Conservation (phyloP, 2,329 filamentous ascomycete species). For the Coniochaeta ligniaria region DNA sequence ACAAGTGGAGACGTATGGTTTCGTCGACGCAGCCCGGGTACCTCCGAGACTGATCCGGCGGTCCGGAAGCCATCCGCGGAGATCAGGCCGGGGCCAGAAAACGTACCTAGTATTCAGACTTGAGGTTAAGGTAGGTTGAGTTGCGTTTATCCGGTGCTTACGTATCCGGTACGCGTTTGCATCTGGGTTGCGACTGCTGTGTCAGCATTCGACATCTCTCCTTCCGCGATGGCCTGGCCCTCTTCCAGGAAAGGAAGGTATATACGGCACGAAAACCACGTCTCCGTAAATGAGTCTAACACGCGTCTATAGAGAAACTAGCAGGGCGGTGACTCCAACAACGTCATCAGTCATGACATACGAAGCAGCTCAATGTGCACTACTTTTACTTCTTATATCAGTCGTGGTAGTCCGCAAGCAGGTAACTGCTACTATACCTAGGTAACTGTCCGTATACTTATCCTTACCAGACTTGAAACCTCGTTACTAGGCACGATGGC, state of each 20-base stretch:
- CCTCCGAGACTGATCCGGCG: neutral
- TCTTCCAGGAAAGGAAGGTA: neutral
- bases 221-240: neutral
- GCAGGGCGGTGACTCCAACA: neutral
- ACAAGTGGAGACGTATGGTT: neutral
- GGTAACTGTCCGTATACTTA: neutral
- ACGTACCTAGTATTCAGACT: too few relatives aligned
- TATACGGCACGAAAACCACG: neutral
- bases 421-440: too few relatives aligned
- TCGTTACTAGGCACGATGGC: neutral
- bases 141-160: neutral
- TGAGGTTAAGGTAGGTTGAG: too few relatives aligned
- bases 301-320: neutral
- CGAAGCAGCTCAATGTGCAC: too few relatives aligned
- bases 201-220: neutral
- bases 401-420: too few relatives aligned
- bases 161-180: neutral
- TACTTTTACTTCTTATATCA: too few relatives aligned
- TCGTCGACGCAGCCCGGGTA: too few relatives aligned
- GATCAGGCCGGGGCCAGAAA: neutral
- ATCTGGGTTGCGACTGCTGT: neutral
- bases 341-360: neutral
- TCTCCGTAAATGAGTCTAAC: neutral
- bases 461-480: neutral
- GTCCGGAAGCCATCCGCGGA: neutral